Conservation (phyloP, 2,329 filamentous ascomycete species). For the Sporothrix pseudoabietina region DNA sequence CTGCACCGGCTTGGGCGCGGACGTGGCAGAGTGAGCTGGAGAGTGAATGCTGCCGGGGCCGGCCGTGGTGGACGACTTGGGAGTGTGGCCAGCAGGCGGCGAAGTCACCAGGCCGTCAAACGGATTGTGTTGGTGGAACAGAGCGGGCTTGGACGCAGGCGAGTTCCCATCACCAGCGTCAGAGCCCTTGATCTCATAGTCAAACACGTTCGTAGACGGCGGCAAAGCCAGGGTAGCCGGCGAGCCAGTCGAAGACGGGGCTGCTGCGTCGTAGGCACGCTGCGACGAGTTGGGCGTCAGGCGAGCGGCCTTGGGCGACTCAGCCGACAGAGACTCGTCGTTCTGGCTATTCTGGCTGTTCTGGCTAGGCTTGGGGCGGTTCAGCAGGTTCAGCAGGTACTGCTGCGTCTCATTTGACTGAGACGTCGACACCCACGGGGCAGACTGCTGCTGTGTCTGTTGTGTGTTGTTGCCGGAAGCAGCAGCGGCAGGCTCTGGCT, state of each 20-base stretch:
- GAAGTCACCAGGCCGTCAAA: constrained; percentile 47
- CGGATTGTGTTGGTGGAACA: constrained; percentile 45
- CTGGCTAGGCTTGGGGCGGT: constrained; percentile 70
- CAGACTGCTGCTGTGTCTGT: constrained; percentile 37
- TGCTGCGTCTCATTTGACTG: constrained; percentile 74
- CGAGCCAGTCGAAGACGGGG: constrained; percentile 23
- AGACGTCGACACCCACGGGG: constrained; percentile 53
- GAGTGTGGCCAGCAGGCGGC: constrained; percentile 49
- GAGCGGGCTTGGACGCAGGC: constrained; percentile 38
- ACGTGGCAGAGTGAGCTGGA: constrained; percentile 38
- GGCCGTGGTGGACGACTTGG: constrained; percentile 45
- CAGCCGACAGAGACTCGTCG: constrained; percentile 50
- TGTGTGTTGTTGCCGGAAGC: constrained; percentile 21
- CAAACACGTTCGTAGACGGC: constrained; percentile 28
- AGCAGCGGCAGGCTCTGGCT: constrained; percentile 35
- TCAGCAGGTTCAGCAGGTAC: constrained; percentile 82
- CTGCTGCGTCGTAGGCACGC: constrained; percentile 22
- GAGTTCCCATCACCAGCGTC: constrained; percentile 38
- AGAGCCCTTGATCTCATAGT: constrained; percentile 29
- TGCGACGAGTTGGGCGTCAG: constrained; percentile 36
- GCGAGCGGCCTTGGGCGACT: constrained; percentile 47
- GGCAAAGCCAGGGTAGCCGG: constrained; percentile 26
- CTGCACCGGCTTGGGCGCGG: constrained; percentile 46
- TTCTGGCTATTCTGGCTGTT: constrained; percentile 50
- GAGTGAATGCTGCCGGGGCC: constrained; percentile 37